Evolutionary conservation across 768 basidiomycete species (phyloP).

Genomic region (Lenzites betulinus): DNA sequence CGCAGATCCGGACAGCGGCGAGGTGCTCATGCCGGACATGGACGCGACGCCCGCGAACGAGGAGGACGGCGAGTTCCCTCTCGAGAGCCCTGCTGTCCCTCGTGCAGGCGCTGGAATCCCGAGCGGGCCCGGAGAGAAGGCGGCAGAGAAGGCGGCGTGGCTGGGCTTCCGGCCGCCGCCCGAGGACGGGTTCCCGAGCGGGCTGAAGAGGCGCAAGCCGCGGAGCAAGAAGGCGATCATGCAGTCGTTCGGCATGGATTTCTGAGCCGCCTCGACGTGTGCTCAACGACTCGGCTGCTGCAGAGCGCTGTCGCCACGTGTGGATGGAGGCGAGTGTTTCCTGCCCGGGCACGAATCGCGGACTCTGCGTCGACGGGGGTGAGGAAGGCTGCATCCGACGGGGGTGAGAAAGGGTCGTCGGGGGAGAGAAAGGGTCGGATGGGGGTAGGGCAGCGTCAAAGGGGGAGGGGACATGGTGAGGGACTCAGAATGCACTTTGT

Average conservation of each 20-base stretch:
- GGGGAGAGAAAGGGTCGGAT: too few species aligned
- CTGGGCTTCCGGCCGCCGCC: slow-evolving; percentile 33
- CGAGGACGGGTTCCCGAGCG: slow-evolving; percentile 26
- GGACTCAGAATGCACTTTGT: too few species aligned
- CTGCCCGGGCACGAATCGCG: too few species aligned
- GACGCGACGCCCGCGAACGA: slow-evolving; percentile 18
- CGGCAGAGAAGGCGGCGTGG: slow-evolving; percentile 19
- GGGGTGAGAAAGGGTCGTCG: too few species aligned
- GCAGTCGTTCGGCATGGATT: slow-evolving; percentile 26
- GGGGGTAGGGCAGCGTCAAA: too few species aligned
- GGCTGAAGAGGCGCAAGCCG: slow-evolving; percentile 31
- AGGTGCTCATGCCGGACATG: slow-evolving; percentile 15
- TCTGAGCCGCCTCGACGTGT: background rate
- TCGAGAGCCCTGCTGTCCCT: background rate
- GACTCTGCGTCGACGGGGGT: too few species aligned
- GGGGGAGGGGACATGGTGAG: too few species aligned
- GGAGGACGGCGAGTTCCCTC: slow-evolving; percentile 17
- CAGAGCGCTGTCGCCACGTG: background rate
- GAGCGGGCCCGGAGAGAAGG: background rate
- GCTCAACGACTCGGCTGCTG: background rate
- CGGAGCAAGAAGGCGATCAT: slow-evolving; percentile 29
- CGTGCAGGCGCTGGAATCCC: slow-evolving; percentile 3
- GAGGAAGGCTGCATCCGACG: too few species aligned
- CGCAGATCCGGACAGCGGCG: slow-evolving; percentile 30
- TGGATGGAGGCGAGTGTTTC: too few species aligned